Evolutionary conservation across 1,139 yeast species (phyloP), one percentile per base, ranked within the genome.

Genomic region (Scheffersomyces titani): DNA sequence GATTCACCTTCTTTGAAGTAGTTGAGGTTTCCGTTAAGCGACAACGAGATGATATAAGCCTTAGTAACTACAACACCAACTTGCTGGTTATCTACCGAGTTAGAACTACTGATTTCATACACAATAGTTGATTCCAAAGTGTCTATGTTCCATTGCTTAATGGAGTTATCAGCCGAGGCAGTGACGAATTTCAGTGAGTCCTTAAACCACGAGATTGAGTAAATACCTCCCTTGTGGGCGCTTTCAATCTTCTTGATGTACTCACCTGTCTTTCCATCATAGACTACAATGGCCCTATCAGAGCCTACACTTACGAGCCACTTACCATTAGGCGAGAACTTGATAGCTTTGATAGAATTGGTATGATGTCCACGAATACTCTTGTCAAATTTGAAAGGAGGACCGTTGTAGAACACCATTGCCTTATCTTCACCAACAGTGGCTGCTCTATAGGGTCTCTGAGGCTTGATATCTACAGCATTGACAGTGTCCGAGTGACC

Each of bases 401-500:
- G 97, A 0, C 99, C 98, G 55, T 87, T 87, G 70, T 84, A 88
- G 69, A 93, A 92, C 2, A 93, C 97, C 65, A 93, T 73, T 0
- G 91, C 88, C 56, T 87, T 86, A 69, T 94, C 98, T 66, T 92
- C 97, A 54, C 96, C 85, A 5, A 89, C 98, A 3, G 99, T 92
- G 18, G 92, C 97, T 1, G 98, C 97, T 59, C 98, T 80, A 76
- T 90, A 92, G 3, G 99, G 99, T 70, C 99, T 83, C 58, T 84
- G 86, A n/a, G 93, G 91, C 67, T 89, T 89, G 63, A 94, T 88
- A 55, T 90, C 87, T 13, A 92, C 97, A 0, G 96, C 91, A 68
- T 90, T 92, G 68, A 93, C 85, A 49, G 85, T 84, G 48, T 90
- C 87, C n/a, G 96, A 84, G 70, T 94, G 99, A 40, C 99, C 99